Evolutionary conservation across 208 protist genomes (phyloP), one percentile per base, ranked within the genome.

Genomic region (Acanthamoeba healyi): DNA sequence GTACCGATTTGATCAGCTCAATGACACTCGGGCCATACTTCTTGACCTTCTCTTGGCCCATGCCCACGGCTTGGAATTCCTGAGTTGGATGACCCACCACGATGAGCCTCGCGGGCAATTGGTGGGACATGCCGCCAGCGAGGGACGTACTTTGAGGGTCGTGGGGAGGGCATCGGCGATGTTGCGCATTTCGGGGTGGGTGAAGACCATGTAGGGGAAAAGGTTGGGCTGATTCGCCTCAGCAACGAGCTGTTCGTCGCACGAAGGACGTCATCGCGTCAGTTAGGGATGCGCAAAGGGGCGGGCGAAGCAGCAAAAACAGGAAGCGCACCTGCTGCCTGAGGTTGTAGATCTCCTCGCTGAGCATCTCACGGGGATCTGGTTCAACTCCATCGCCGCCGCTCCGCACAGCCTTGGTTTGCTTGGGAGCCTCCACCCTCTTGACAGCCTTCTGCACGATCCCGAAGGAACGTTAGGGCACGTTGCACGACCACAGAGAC

Each of bases 41-140:
- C 70, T 81, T 81, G 70, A 81, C 70, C 70, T 81, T 81, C 70
- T 81, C 70, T 26, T 81, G 70, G 22, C 70, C 70, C 70, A 81
- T 81, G 36, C 70, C 70, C 9, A 81, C 70, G 40, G 34, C 70
- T 81, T 81, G 70, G 70, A 81, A 81, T 49, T 81, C 70, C 70
- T 81, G 70, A n/a, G n/a, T n/a, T n/a, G n/a, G n/a, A n/a, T n/a
- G n/a, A n/a, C n/a, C n/a, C n/a, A n/a, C n/a, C n/a, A n/a, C n/a
- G n/a, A n/a, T n/a, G n/a, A n/a, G n/a, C n/a, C n/a, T n/a, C n/a
- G n/a, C n/a, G n/a, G n/a, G n/a, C n/a, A n/a, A n/a, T n/a, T n/a
- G n/a, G n/a, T n/a, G n/a, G n/a, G n/a, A n/a, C n/a, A n/a, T n/a
- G n/a, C n/a, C n/a, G n/a, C n/a, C n/a, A n/a, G n/a, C n/a, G n/a